These are phyloP conservation scores for Chlorella sp. DNA, from an alignment of 139 green algal genomes.

Conservation along the genomic window DNA sequence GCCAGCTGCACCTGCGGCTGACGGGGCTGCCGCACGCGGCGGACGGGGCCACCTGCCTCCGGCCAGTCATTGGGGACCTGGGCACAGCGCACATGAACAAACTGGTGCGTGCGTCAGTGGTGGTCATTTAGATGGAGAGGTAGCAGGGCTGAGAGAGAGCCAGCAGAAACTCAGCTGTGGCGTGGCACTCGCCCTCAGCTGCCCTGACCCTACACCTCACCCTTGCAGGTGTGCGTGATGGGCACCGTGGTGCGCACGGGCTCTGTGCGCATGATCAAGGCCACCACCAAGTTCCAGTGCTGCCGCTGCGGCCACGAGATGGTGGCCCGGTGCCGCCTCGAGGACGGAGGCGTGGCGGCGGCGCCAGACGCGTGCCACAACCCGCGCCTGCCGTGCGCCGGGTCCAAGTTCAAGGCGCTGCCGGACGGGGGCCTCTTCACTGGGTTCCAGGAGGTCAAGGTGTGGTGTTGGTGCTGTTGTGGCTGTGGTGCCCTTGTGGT, in stretches of 20 bases:
- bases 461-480: too few species aligned
- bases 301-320: constrained; percentile 49
- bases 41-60: background rate
- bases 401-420: constrained; percentile 52
- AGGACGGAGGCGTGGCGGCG: constrained; percentile 12
- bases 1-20: background rate
- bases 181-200: too few species aligned
- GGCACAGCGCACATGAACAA: constrained; percentile 1
- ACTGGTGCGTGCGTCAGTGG: constrained; percentile 1
- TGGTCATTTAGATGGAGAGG: too few species aligned
- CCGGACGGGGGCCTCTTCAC: constrained; percentile 17
- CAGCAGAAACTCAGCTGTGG: too few species aligned
- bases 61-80: background rate
- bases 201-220: too few species aligned
- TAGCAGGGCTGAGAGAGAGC: too few species aligned
- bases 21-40: background rate
- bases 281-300: constrained; percentile 56
- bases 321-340: constrained; percentile 13
- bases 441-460: constrained; percentile 19
- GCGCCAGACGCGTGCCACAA: constrained; percentile 22
- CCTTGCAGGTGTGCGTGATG: constrained; percentile 58
- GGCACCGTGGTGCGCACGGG: constrained; percentile 73
- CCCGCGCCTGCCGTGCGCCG: constrained; percentile 32
- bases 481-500: background rate
- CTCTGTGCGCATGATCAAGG: constrained; percentile 68